phyloP scores from a whole-genome alignment of 495 filamentous ascomycete genomes.

The Aspergillus saccharolyticus region DNA sequence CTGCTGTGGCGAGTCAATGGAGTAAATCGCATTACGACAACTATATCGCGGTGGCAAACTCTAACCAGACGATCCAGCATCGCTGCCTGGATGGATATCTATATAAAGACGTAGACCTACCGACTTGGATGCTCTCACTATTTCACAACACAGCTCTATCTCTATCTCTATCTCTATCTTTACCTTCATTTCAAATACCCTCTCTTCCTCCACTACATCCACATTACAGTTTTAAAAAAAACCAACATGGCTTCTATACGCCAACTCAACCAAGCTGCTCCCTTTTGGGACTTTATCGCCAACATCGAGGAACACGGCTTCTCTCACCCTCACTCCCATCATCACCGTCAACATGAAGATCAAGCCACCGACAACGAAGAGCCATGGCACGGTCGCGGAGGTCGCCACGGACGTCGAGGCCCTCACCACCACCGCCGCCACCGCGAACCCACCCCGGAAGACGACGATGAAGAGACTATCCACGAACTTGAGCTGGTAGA shows the following conservation, averaged over 20 bases:
- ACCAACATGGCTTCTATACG: conserved; percentile 1
- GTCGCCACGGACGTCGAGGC: neutral
- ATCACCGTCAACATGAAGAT: neutral
- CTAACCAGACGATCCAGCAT: neutral
- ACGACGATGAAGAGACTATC: neutral
- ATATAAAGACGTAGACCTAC: neutral
- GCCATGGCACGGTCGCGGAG: neutral
- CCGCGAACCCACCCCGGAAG: neutral
- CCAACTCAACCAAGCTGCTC: conserved; percentile 2
- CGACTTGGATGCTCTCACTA: neutral
- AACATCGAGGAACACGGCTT: neutral
- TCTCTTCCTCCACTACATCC: neutral
- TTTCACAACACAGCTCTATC: neutral
- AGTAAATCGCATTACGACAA: neutral
- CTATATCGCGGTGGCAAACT: neutral
- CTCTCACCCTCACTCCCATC: neutral
- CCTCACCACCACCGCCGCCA: conserved; percentile 1
- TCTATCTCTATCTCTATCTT: neutral
- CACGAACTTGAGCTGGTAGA: neutral
- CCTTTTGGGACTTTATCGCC: neutral
- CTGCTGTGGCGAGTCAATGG: neutral
- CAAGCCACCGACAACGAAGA: neutral
- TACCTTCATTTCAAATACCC: neutral
- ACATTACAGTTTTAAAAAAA: neutral
- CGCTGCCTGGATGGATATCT: neutral